phyloP scores from a whole-genome alignment of 768 basidiomycete genomes.

The Pseudohyphozyma bogoriensis region DNA sequence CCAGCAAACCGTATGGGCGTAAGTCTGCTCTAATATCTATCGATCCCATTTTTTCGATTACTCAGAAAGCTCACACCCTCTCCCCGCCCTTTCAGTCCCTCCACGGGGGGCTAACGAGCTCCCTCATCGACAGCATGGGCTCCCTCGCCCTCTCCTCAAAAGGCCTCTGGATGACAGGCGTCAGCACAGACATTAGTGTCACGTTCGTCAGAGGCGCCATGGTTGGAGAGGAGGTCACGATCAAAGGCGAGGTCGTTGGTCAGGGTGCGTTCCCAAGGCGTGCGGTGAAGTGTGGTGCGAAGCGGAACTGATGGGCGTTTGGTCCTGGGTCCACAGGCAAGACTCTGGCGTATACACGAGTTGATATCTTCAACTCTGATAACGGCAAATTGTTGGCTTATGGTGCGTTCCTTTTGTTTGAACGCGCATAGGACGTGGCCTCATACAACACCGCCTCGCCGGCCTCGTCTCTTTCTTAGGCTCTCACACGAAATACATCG shows the following conservation, averaged over 20 bases:
- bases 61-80: not conserved
- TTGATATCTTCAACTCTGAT: constrained; percentile 13
- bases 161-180: constrained; percentile 28
- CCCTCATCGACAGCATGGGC: constrained; percentile 30
- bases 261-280: constrained; percentile 1
- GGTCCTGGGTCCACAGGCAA: constrained; percentile 14
- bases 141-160: constrained; percentile 22
- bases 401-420: not conserved
- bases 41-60: not conserved
- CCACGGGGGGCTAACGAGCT: constrained; percentile 30
- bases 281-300: not conserved
- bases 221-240: constrained; percentile 17
- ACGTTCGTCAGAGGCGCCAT: constrained; percentile 28
- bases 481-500: constrained; percentile 31
- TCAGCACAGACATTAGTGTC: constrained; percentile 15
- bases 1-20: constrained; percentile 16
- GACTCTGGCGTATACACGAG: constrained; percentile 29
- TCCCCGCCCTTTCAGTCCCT: not conserved
- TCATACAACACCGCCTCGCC: no score
- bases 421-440: no score
- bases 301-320: not conserved
- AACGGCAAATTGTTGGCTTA: constrained; percentile 29
- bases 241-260: constrained; percentile 23
- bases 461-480: not conserved
- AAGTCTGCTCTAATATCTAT: no score